Percentiles rank a stretch among this genome's conserved stretches.
Evolutionary conservation across 164 flowering plant genomes (phyloP).

Genomic region (Sextonia rubra): DNA sequence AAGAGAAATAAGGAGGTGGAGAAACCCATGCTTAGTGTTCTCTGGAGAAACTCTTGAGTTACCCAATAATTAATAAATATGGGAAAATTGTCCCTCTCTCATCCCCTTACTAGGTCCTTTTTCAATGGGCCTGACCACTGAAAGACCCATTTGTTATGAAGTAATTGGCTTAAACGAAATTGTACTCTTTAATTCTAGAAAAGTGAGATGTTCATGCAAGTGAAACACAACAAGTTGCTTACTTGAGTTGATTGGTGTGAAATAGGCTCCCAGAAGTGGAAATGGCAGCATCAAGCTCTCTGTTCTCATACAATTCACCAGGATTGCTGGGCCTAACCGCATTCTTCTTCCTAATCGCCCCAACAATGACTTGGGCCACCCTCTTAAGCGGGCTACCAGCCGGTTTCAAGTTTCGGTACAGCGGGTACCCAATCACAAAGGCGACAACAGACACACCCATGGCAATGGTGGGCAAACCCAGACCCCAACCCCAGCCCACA

Average conservation of each 20-base stretch:
- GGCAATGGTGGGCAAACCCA: conserved; percentile 58
- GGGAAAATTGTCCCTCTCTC: not conserved
- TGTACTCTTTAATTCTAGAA: not conserved
- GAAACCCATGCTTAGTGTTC: not conserved
- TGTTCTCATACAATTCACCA: conserved; percentile 37
- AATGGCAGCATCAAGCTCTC: conserved; percentile 50
- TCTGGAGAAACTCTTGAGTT: not conserved
- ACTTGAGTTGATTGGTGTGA: conserved; percentile 61
- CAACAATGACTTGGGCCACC: conserved; percentile 48
- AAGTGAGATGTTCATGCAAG: not conserved
- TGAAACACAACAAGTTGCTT: conserved; percentile 7
- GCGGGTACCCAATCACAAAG: conserved; percentile 44
- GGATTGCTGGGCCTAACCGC: conserved; percentile 32
- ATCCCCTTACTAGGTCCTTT: not conserved
- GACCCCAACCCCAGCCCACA: conserved; percentile 77
- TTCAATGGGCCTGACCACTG: not conserved
- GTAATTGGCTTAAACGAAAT: not conserved
- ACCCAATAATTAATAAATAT: not conserved
- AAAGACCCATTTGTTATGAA: not conserved
- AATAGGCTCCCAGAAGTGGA: conserved; percentile 49
- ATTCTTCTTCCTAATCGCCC: conserved; percentile 51
- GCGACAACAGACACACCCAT: conserved; percentile 51
- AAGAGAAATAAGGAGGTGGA: not conserved
- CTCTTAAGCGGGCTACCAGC: conserved; percentile 60
- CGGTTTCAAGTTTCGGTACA: conserved; percentile 42